Percentiles rank a stretch among this genome's conserved stretches.
These are phyloP conservation scores for Parachaetomium inaequale DNA, from an alignment of 495 filamentous ascomycete genomes.

Conservation along the genomic window DNA sequence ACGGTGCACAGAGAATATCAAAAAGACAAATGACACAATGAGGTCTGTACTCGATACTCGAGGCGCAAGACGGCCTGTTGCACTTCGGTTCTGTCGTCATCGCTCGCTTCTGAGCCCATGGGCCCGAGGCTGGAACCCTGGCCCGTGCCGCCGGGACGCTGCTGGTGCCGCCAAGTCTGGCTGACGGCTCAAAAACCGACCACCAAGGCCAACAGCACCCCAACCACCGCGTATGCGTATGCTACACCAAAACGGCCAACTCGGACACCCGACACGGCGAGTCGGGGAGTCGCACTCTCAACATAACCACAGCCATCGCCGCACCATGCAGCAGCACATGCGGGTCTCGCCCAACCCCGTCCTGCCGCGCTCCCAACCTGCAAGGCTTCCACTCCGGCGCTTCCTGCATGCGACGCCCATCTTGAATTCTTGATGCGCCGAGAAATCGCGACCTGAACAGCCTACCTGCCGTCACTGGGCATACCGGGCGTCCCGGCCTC, in stretches of 20 bases:
- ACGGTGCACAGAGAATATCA: background rate
- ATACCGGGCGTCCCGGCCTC: background rate
- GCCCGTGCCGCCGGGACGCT: background rate
- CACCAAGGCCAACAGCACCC: background rate
- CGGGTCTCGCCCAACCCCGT: constrained; percentile 1
- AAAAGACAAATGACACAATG: no score
- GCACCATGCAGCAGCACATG: constrained; percentile 12
- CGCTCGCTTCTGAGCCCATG: background rate
- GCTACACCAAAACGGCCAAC: background rate
- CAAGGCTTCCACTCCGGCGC: background rate
- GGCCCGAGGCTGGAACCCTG: background rate
- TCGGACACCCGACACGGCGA: background rate
- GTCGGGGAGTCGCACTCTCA: background rate
- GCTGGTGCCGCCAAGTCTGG: constrained; percentile 2
- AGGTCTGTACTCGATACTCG: no score
- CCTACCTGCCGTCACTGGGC: background rate
- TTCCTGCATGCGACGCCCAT: background rate
- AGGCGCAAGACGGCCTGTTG: background rate
- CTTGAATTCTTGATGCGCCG: constrained; percentile 18
- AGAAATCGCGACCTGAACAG: background rate
- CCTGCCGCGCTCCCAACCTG: background rate
- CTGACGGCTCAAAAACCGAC: constrained; percentile 5
- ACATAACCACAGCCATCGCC: background rate
- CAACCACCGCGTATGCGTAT: background rate
- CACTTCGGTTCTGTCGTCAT: background rate